Percentiles rank a stretch among this genome's conserved stretches.
These are phyloP conservation scores for Suillus paluster DNA, from an alignment of 768 basidiomycete genomes.

Conservation along the genomic window DNA sequence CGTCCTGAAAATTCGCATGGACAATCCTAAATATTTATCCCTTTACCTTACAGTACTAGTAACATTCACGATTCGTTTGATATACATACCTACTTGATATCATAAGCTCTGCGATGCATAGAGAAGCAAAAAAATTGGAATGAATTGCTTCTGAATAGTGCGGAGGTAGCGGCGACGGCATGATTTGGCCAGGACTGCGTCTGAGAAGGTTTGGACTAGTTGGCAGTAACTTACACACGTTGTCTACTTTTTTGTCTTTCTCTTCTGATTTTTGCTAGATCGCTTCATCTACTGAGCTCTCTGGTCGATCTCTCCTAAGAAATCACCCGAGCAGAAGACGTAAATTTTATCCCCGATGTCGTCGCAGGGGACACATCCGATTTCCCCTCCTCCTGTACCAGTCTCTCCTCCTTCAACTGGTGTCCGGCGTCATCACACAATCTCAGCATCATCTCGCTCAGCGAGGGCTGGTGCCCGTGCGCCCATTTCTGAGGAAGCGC, in stretches of 20 bases:
- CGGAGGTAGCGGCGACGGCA: not conserved
- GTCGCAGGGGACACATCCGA: slow-evolving; percentile 39
- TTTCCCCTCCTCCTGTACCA: slow-evolving; percentile 47
- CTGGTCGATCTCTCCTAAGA: slow-evolving; percentile 8
- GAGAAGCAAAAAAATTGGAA: not conserved
- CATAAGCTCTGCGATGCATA: not conserved
- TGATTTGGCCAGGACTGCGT: no score
- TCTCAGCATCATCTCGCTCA: slow-evolving; percentile 72
- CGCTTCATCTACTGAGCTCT: slow-evolving; percentile 1
- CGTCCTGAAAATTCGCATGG: no score
- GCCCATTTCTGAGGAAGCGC: slow-evolving; percentile 68
- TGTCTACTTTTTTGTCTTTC: slow-evolving; percentile 10
- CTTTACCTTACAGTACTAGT: no score
- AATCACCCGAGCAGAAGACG: slow-evolving; percentile 11
- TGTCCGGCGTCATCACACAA: slow-evolving; percentile 85
- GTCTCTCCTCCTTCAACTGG: slow-evolving; percentile 40
- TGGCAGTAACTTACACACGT: slow-evolving; percentile 3
- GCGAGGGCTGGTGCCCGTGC: slow-evolving; percentile 64
- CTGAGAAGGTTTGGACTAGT: slow-evolving; percentile 4
- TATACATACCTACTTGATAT: not conserved
- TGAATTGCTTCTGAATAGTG: not conserved
- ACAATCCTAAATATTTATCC: no score
- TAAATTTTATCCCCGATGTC: slow-evolving; percentile 35
- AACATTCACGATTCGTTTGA: not conserved
- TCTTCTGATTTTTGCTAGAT: slow-evolving; percentile 13